These are phyloP conservation scores for Penicillium sp. DNA, from an alignment of 2,329 filamentous ascomycete genomes.

Conservation along the genomic window DNA sequence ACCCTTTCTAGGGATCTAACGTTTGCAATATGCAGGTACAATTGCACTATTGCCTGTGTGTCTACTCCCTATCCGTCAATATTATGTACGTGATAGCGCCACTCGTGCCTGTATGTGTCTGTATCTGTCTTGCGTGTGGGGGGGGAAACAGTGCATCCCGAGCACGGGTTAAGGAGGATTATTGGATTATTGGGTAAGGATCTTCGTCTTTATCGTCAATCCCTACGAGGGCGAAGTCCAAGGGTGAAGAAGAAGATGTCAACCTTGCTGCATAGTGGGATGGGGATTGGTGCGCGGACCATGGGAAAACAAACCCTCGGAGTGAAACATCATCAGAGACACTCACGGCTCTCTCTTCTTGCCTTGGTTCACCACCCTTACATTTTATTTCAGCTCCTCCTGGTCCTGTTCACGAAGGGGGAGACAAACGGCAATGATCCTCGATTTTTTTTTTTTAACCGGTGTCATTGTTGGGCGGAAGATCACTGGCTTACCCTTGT, in stretches of 20 bases:
- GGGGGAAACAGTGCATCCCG: background rate
- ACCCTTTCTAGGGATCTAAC: background rate
- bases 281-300: background rate
- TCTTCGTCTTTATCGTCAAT: background rate
- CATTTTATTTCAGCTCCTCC: background rate
- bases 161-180: slow-evolving; percentile 7
- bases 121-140: slow-evolving; percentile 4
- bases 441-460: background rate
- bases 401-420: background rate
- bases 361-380: slow-evolving; percentile 6
- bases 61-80: background rate
- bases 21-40: slow-evolving; percentile 5
- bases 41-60: background rate
- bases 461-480: background rate
- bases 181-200: slow-evolving; percentile 3
- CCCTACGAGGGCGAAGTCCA: background rate
- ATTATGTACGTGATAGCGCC: slow-evolving; percentile 5
- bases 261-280: background rate
- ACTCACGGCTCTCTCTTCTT: background rate
- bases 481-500: background rate
- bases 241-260: background rate
- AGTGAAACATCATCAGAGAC: slow-evolving; percentile 7
- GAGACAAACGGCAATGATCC: slow-evolving; percentile 2
- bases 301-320: background rate
- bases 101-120: slow-evolving; percentile 8